Evolutionary conservation across 2,329 filamentous ascomycete genomes (phyloP), one percentile per base, ranked within the genome.

Genomic region (Arthroderma sp.): DNA sequence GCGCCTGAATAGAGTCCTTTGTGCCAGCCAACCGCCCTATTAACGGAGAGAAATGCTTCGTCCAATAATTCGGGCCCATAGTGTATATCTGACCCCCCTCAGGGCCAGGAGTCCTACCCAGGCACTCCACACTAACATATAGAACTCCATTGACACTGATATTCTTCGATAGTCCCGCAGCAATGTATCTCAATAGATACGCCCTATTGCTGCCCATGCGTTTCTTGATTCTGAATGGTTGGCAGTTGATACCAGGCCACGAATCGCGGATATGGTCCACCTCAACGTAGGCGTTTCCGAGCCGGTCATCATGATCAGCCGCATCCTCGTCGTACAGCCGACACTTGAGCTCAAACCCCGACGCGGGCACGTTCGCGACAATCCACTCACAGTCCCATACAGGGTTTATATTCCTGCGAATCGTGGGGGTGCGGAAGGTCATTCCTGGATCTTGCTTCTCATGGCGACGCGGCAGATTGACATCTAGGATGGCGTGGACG

Each of bases 321-420:
- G 80, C 78, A 63, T 96, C 89, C 61, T 96, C 89, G 57, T 96
- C 89, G 64, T 88, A 93, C 11, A 96, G 66, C 43, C 85, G 76
- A 49, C 85, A 86, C 60, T 94, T 94, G 53, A 96, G 72, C 46
- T 73, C 75, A 66, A 94, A 94, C 3, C 88, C 88, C 0, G 75
- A 77, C 0, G 80, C 69, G 0, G 89, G 88, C 1, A 95, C 74
- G 53, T 94, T 93, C 49, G 85, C 86, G 27, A 96, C 82, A 22
- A 86, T 73, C 89, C 89, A 96, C 48, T 86, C 75, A 33, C 81
- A 77, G 40, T 94, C 74, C 89, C 89, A 96, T 40, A 69, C 71
- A 0, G 89, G 88, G 54, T 88, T 75, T 1, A 78, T 81, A 36
- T 74, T 80, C 52, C 74, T 76, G 46, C 83, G 77, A 31, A 88